Evolutionary conservation across 2,329 filamentous ascomycete species (phyloP).

Genomic region (Aspergillus caelatus): DNA sequence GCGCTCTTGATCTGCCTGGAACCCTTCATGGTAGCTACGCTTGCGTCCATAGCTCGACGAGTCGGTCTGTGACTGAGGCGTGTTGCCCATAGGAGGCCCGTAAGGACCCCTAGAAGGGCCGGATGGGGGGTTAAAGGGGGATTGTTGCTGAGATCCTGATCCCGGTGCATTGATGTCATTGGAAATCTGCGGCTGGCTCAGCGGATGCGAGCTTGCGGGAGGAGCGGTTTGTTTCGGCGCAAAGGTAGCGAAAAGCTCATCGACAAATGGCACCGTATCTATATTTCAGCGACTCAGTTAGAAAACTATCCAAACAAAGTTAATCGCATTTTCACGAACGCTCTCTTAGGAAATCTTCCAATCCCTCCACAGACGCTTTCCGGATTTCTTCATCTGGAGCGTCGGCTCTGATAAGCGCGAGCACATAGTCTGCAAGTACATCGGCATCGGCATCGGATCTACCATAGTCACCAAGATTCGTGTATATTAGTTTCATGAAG

Average conservation of each 20-base stretch:
- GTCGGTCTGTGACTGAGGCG: slow-evolving; percentile 27
- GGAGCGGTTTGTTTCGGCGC: slow-evolving; percentile 45
- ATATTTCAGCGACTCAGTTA: slow-evolving; percentile 16
- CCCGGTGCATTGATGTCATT: slow-evolving; percentile 26
- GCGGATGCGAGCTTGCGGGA: slow-evolving; percentile 26
- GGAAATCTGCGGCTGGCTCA: slow-evolving; percentile 24
- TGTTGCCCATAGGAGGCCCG: slow-evolving; percentile 20
- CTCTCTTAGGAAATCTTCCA: slow-evolving; percentile 62
- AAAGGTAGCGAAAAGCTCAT: slow-evolving; percentile 58
- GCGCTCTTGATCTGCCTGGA: slow-evolving; percentile 47
- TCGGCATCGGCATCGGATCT: slow-evolving; percentile 65
- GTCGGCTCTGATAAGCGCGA: slow-evolving; percentile 60
- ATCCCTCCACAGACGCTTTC: slow-evolving; percentile 56
- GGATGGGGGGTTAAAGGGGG: slow-evolving; percentile 26
- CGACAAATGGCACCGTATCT: slow-evolving; percentile 58
- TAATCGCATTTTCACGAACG: slow-evolving; percentile 38
- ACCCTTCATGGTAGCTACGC: slow-evolving; percentile 56
- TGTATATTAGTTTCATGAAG: background rate
- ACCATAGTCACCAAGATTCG: slow-evolving; percentile 4
- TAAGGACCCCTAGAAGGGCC: slow-evolving; percentile 26
- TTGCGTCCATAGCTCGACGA: slow-evolving; percentile 48
- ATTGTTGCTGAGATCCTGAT: slow-evolving; percentile 21
- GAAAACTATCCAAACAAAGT: background rate
- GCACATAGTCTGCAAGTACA: slow-evolving; percentile 64
- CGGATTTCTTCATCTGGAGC: slow-evolving; percentile 57